Evolutionary conservation across 352 stramenopile species (phyloP).

Genomic region (Lagenidium sp.): DNA sequence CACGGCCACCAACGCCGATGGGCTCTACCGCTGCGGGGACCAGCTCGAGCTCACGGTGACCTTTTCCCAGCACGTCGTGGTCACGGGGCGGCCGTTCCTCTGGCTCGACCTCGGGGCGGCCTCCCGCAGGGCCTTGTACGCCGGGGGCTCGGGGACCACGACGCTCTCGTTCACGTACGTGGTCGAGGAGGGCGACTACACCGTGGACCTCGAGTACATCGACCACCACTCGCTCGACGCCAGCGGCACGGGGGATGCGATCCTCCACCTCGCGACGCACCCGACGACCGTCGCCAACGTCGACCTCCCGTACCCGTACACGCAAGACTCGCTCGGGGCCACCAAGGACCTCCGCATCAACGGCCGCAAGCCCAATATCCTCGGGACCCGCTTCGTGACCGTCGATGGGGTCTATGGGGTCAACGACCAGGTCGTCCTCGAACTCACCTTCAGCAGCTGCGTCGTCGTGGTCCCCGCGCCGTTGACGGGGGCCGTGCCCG

Average conservation of each 20-base stretch:
- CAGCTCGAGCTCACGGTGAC: conserved; percentile 40
- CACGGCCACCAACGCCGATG: conserved; percentile 30
- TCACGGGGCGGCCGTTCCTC: conserved; percentile 46
- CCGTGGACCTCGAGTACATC: conserved; percentile 67
- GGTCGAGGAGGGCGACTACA: conserved; percentile 64
- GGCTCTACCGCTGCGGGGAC: conserved; percentile 59
- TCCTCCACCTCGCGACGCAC: conserved; percentile 51
- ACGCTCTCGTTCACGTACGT: conserved; percentile 56
- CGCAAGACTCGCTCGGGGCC: conserved; percentile 52
- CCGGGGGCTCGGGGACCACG: conserved; percentile 37
- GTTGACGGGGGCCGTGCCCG: conserved; percentile 21
- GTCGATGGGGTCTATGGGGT: conserved; percentile 53
- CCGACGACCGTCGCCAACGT: conserved; percentile 60
- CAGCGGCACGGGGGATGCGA: conserved; percentile 29
- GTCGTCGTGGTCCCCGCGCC: conserved; percentile 25
- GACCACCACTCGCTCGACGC: conserved; percentile 76
- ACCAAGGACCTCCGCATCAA: conserved; percentile 65
- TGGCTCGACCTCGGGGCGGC: conserved; percentile 57
- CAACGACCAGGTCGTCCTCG: conserved; percentile 42
- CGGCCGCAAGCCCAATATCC: conserved; percentile 52
- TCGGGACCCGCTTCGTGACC: conserved; percentile 38
- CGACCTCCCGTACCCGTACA: conserved; percentile 57
- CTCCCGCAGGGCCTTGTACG: conserved; percentile 42
- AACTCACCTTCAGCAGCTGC: conserved; percentile 60
- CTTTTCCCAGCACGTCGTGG: conserved; percentile 67